These are phyloP conservation scores for Gracilariopsis chorda DNA, from an alignment of 23 red algal genomes.

Conservation along the genomic window DNA sequence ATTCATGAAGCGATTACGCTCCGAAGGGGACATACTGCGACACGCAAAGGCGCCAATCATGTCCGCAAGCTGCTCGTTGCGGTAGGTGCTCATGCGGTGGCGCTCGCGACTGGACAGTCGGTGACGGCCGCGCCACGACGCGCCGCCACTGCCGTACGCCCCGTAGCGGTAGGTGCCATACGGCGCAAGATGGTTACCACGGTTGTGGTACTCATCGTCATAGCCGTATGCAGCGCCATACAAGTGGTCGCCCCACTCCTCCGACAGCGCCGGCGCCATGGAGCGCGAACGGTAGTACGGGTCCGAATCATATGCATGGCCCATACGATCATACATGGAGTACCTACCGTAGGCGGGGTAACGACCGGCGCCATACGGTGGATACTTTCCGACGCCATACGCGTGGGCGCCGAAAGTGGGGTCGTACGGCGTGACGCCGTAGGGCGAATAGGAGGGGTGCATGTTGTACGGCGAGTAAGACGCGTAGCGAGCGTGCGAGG, in stretches of 20 bases:
- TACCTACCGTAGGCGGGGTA: not conserved
- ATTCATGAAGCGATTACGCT: constrained; percentile 6
- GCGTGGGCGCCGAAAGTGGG: too few relatives aligned
- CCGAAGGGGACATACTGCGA: not conserved
- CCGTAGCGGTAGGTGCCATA: not conserved
- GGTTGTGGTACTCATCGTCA: not conserved
- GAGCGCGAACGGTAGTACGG: not conserved
- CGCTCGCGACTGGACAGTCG: not conserved
- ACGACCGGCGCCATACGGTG: not conserved
- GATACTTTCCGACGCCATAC: too few relatives aligned
- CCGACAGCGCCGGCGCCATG: not conserved
- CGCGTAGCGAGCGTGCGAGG: not conserved
- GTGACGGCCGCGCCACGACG: not conserved
- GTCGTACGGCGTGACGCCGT: too few relatives aligned
- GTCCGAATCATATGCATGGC: not conserved
- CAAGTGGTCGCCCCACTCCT: not conserved
- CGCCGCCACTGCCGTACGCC: constrained; percentile 1
- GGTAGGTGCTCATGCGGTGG: not conserved
- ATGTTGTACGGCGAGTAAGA: too few relatives aligned
- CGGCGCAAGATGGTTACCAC: not conserved
- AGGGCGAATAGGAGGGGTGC: too few relatives aligned
- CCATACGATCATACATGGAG: constrained; percentile 10
- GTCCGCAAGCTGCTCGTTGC: not conserved
- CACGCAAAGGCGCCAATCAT: constrained; percentile 17
- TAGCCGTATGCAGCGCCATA: not conserved